Conservation (phyloP, 768 basidiomycete genomes). For the Trametes sanguinea region DNA sequence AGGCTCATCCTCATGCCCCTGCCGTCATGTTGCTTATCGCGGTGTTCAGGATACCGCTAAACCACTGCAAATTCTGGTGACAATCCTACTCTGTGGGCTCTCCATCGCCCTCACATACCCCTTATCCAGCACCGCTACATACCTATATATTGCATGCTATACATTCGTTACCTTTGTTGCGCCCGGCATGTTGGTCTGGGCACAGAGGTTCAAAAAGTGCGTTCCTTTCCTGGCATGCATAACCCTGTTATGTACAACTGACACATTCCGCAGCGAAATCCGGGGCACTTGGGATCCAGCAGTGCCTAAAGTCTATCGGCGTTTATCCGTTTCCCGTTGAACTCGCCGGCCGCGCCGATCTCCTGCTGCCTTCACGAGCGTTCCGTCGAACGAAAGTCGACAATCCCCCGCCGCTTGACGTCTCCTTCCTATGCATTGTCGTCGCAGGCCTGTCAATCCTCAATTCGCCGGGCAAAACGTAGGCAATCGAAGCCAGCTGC, state of each 20-base stretch:
- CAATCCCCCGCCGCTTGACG: not conserved
- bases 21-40: not conserved
- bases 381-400: not conserved
- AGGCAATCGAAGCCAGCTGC: no score
- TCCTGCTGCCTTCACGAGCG: not conserved
- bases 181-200: slow-evolving; percentile 78
- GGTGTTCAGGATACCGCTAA: slow-evolving; percentile 47
- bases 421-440: not conserved
- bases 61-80: slow-evolving; percentile 51
- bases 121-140: slow-evolving; percentile 57
- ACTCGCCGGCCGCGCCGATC: slow-evolving; percentile 7
- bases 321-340: slow-evolving; percentile 20
- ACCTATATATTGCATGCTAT: slow-evolving; percentile 51
- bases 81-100: slow-evolving; percentile 49
- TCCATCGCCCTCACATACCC: slow-evolving; percentile 55
- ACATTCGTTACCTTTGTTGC: slow-evolving; percentile 68
- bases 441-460: no score
- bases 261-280: slow-evolving; percentile 63
- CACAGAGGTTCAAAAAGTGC: slow-evolving; percentile 85
- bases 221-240: not conserved
- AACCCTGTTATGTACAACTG: not conserved
- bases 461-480: no score
- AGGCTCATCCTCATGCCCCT: slow-evolving; percentile 20
- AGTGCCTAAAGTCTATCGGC: slow-evolving; percentile 48
- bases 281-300: slow-evolving; percentile 92